phyloP scores from a whole-genome alignment of 305 asterid genomes.

The Euphrasia arctica region DNA sequence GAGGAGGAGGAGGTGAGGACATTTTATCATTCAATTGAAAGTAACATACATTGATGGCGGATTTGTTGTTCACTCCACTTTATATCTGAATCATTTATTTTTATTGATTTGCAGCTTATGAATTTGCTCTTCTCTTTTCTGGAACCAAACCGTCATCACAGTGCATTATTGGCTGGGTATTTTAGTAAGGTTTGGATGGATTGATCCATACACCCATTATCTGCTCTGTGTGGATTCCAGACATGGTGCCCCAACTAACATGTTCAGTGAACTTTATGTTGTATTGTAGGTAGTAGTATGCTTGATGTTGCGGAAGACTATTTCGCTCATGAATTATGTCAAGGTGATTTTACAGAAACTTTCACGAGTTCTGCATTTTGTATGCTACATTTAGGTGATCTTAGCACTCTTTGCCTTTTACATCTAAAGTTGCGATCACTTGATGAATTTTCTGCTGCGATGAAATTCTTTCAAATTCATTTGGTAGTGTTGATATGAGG shows the following conservation, averaged over 20 bases:
- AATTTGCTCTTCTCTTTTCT: slow-evolving; percentile 88
- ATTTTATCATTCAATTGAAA: slow-evolving; percentile 26
- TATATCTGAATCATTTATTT: slow-evolving; percentile 23
- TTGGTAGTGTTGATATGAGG: background rate
- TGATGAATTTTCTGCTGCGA: background rate
- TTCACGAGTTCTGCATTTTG: background rate
- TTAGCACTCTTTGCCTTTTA: no score
- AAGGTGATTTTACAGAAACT: slow-evolving; percentile 57
- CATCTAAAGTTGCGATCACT: no score
- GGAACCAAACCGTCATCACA: slow-evolving; percentile 81
- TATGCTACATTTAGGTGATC: slow-evolving; percentile 7
- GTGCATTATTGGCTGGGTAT: slow-evolving; percentile 93
- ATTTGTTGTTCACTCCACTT: slow-evolving; percentile 22
- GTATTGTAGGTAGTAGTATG: slow-evolving; percentile 84
- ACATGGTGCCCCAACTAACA: slow-evolving; percentile 18
- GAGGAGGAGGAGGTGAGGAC: slow-evolving; percentile 87
- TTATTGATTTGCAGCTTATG: slow-evolving; percentile 74
- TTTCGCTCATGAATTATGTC: slow-evolving; percentile 87
- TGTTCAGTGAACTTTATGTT: slow-evolving; percentile 31
- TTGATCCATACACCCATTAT: slow-evolving; percentile 19
- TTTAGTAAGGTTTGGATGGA: slow-evolving; percentile 78
- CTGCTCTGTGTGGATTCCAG: slow-evolving; percentile 20
- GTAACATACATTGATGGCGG: slow-evolving; percentile 14
- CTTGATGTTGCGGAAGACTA: slow-evolving; percentile 85
- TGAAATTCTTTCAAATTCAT: background rate